Evolutionary conservation across 306 rosid genomes (phyloP), one percentile per base, ranked within the genome.

Genomic region (Cicer yamashitae): DNA sequence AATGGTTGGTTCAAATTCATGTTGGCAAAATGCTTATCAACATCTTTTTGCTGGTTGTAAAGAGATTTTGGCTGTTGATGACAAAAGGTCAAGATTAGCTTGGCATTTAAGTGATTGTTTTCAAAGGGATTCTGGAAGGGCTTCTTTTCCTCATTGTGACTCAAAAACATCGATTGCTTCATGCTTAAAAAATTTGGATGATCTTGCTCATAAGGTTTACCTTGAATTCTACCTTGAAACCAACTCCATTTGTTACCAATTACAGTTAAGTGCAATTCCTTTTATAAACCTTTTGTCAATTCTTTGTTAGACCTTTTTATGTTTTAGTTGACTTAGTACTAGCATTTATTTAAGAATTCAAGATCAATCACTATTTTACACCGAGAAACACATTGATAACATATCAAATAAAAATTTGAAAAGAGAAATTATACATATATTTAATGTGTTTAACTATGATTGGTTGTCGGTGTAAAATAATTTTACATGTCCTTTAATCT

Each of bases 51-150:
- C 90, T 0, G 91, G 96, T 8, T 93, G 98, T 74, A 84, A 92
- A 0, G 91, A 89, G 78, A 87, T 90, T 52, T 73, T 86, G 63
- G 91, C 93, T 0, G 78, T 59, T 3, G 88, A 88, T 37, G 97
- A 89, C 70, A 91, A 86, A 45, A 77, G 94, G 56, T 87, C 96
- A 3, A 89, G 97, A 72, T 82, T 93, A 6, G 91, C 98, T 45
- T 93, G 97, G 97, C 93, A 91, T 82, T 84, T 93, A 12, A 89
- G 96, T 74, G 96, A 89, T 78, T 93, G 98, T 75, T 93, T 93
- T 74, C 98, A 93, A 45, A 88, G 76, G 67, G 97, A 91, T 72
- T 87, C 97, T 18, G 97, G 91, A 1, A 84, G 96, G 58, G 57
- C 71, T n/a, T 73, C 86, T 0, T 88, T 93, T 48, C 97, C 97